Evolutionary conservation across 2,329 filamentous ascomycete genomes (phyloP).

Genomic region (Thielaviopsis euricoi): DNA sequence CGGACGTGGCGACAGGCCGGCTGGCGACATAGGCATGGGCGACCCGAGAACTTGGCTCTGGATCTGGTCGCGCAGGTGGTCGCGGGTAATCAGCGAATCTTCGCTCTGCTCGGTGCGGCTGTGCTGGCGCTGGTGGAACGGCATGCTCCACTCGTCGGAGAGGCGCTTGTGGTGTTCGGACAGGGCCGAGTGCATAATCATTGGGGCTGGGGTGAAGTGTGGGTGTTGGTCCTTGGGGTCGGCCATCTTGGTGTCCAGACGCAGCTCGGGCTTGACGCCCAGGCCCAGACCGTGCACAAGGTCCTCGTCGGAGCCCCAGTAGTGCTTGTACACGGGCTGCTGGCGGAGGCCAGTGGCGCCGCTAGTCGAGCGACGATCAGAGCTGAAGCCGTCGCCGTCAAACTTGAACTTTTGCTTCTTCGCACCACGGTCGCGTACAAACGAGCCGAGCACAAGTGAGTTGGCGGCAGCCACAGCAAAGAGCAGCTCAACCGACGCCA

Average conservation of each 20-base stretch:
- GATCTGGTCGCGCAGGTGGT: constrained; percentile 14
- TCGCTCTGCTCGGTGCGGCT: constrained; percentile 27
- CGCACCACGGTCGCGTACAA: constrained; percentile 73
- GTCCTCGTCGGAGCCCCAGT: constrained; percentile 85
- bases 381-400: constrained; percentile 13
- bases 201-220: constrained; percentile 22
- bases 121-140: constrained; percentile 20
- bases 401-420: constrained; percentile 74
- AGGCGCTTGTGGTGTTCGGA: constrained; percentile 16
- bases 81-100: constrained; percentile 24
- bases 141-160: constrained; percentile 31
- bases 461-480: constrained; percentile 81
- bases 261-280: constrained; percentile 38
- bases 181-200: neutral
- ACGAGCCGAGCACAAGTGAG: constrained; percentile 76
- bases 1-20: constrained; percentile 8
- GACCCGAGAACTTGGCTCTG: neutral
- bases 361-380: constrained; percentile 3
- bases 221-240: constrained; percentile 17
- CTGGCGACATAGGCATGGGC: neutral
- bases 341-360: constrained; percentile 27
- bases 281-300: constrained; percentile 68
- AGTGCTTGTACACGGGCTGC: constrained; percentile 30
- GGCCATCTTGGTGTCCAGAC: constrained; percentile 17
- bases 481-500: constrained; percentile 80